Percentiles rank a stretch among this genome's conserved stretches.
Evolutionary conservation across 306 rosid species (phyloP).

Genomic region (Vigna radiata): DNA sequence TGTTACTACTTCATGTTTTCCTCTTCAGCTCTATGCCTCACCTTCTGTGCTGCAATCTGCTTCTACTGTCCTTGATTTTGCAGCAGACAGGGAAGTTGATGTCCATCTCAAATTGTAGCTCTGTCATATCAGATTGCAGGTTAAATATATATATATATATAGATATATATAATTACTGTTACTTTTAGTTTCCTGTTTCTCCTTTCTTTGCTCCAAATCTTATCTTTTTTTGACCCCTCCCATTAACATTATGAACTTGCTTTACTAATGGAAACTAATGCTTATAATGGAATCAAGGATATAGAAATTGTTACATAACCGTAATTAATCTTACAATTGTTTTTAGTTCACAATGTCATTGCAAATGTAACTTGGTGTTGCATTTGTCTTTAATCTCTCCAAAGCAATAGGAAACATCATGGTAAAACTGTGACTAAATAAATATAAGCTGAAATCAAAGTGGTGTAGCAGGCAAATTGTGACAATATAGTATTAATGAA

Average conservation of each 20-base stretch:
- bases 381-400: too few species aligned
- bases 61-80: conserved; percentile 9
- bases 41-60: conserved; percentile 30
- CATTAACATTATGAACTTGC: background rate
- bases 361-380: too few species aligned
- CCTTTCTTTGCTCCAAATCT: background rate
- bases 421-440: too few species aligned
- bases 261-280: background rate
- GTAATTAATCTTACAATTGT: background rate
- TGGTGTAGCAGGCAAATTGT: background rate
- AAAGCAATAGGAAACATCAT: too few species aligned
- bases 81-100: conserved; percentile 52
- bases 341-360: background rate
- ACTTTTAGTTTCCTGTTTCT: background rate
- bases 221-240: background rate
- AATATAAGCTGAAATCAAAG: background rate
- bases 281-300: background rate
- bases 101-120: conserved; percentile 66
- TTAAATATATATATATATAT: too few species aligned
- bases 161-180: too few species aligned
- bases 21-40: conserved; percentile 36
- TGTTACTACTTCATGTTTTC: background rate
- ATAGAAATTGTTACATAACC: background rate
- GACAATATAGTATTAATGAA: background rate
- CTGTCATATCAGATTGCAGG: background rate